A percentile compares a stretch with the other conserved stretches of the same genome.
phyloP scores from a whole-genome alignment of 2,329 filamentous ascomycete species.

The Apiospora kogelbergensis region DNA sequence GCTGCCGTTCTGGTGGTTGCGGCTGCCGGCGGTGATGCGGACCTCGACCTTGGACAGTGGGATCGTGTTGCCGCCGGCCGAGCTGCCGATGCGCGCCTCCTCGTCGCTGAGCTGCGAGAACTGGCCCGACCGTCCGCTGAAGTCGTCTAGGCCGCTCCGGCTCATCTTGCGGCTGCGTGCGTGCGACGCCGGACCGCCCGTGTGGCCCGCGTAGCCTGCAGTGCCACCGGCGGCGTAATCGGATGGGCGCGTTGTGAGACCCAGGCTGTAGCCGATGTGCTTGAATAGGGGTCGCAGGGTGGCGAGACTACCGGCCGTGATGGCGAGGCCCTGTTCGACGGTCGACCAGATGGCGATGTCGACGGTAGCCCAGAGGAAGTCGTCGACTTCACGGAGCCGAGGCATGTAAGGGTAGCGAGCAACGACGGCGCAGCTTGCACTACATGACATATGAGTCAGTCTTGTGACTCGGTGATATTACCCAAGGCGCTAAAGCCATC shows the following conservation, averaged over 20 bases:
- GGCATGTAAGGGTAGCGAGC: slow-evolving; percentile 40
- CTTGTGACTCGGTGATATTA: background rate
- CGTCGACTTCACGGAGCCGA: slow-evolving; percentile 34
- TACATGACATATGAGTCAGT: slow-evolving; percentile 16
- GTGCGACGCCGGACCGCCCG: background rate
- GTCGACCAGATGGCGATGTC: slow-evolving; percentile 51
- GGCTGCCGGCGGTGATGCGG: slow-evolving; percentile 1
- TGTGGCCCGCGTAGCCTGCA: background rate
- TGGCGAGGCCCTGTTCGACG: slow-evolving; percentile 46
- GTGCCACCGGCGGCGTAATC: background rate
- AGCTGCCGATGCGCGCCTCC: background rate
- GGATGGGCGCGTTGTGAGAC: slow-evolving; percentile 12
- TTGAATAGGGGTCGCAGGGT: slow-evolving; percentile 46
- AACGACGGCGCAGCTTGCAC: slow-evolving; percentile 45
- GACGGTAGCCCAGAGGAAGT: slow-evolving; percentile 44
- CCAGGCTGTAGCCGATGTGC: slow-evolving; percentile 31
- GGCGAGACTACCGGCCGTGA: slow-evolving; percentile 47
- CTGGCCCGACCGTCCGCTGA: background rate
- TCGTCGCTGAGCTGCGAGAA: slow-evolving; percentile 7
- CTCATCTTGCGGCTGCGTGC: background rate
- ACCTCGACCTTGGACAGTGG: slow-evolving; percentile 1
- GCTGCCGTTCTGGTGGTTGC: background rate
- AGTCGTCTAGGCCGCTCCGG: slow-evolving; percentile 1
- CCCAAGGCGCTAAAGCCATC: background rate
- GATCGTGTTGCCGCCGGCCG: background rate